Conservation (phyloP, 2,329 filamentous ascomycete genomes). For the Arthrobotrys musiformis region DNA sequence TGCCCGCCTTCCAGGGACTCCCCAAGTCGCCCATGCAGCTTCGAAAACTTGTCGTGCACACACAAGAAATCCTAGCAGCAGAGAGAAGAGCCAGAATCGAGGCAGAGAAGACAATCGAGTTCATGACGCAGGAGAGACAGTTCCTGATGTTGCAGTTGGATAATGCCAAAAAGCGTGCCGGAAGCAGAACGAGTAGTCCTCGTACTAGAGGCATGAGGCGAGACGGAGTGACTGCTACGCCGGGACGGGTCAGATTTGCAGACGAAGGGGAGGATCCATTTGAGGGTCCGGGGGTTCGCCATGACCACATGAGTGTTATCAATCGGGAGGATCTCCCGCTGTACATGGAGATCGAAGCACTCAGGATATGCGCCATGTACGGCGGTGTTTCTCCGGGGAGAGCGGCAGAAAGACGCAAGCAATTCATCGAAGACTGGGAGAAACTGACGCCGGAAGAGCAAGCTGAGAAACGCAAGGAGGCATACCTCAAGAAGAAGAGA, state of each 20-base stretch:
- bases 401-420: too few relatives aligned
- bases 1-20: conserved; percentile 5
- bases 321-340: not conserved
- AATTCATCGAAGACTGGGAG: too few relatives aligned
- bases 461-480: too few relatives aligned
- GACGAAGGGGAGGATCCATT: not conserved
- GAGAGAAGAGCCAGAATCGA: conserved; percentile 15
- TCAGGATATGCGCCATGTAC: too few relatives aligned
- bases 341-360: too few relatives aligned
- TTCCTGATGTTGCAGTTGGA: conserved; percentile 8
- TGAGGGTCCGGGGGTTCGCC: not conserved
- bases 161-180: conserved; percentile 9
- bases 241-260: not conserved
- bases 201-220: not conserved
- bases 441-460: too few relatives aligned
- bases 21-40: conserved; percentile 29
- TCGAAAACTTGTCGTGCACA: conserved; percentile 16
- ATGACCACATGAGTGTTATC: not conserved
- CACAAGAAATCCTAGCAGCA: conserved; percentile 14
- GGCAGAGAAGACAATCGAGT: conserved; percentile 1
- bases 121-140: conserved; percentile 9
- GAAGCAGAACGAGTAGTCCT: conserved; percentile 7
- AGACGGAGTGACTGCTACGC: not conserved
- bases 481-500: not conserved
- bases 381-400: too few relatives aligned